Percentiles rank a stretch among this genome's conserved stretches.
These are phyloP conservation scores for Potentilla sterilis DNA, from an alignment of 306 rosid species.

Conservation along the genomic window DNA sequence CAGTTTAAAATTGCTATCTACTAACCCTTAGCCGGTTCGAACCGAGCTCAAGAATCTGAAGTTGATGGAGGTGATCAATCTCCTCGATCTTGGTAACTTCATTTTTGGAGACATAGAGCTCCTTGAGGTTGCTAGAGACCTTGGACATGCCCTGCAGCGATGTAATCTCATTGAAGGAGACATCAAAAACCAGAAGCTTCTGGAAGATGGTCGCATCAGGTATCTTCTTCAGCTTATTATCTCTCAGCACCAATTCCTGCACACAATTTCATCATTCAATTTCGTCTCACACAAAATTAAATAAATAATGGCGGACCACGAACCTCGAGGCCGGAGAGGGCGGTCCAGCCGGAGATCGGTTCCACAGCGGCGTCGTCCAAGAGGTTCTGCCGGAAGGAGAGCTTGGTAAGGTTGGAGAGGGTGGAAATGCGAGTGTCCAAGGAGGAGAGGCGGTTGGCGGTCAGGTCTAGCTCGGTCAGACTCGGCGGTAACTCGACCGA, in stretches of 20 bases:
- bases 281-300: too few relatives aligned
- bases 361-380: conserved; percentile 55
- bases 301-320: too few relatives aligned
- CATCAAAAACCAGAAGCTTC: conserved; percentile 71
- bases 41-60: conserved; percentile 88
- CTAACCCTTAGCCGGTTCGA: conserved; percentile 77
- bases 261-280: background rate
- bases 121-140: conserved; percentile 62
- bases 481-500: conserved; percentile 61
- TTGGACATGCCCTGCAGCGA: conserved; percentile 55
- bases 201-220: conserved; percentile 72
- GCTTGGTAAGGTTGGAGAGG: conserved; percentile 67
- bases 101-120: conserved; percentile 86
- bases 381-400: conserved; percentile 86
- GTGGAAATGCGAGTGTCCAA: conserved; percentile 75
- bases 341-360: conserved; percentile 66
- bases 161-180: conserved; percentile 79
- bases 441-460: conserved; percentile 71
- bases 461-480: conserved; percentile 87
- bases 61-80: conserved; percentile 66
- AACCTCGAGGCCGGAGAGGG: conserved; percentile 64
- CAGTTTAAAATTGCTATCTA: background rate
- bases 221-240: conserved; percentile 62
- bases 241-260: conserved; percentile 83
- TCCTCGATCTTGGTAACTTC: conserved; percentile 79